These are phyloP conservation scores for Pichia gijzeniarum DNA, from an alignment of 805 yeast species.

Conservation along the genomic window DNA sequence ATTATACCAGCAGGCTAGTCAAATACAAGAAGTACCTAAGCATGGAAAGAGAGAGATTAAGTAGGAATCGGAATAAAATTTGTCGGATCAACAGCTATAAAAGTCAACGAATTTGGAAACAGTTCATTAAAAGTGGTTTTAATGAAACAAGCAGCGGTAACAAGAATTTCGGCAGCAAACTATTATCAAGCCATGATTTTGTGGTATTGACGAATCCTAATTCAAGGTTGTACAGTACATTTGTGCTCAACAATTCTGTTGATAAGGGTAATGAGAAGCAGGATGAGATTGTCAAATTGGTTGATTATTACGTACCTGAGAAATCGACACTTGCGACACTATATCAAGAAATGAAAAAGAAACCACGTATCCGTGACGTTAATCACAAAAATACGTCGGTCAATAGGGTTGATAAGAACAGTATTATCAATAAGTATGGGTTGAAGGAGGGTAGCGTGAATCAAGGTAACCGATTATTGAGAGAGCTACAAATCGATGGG, in stretches of 20 bases:
- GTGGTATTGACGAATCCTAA: conserved; percentile 22
- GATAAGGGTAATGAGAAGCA: conserved; percentile 17
- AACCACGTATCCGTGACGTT: conserved; percentile 1
- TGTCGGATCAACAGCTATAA: conserved; percentile 6
- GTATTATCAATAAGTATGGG: conserved; percentile 11
- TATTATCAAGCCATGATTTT: conserved; percentile 27
- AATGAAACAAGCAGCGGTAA: not conserved
- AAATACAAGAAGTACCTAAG: conserved; percentile 29
- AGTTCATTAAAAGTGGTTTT: conserved; percentile 1
- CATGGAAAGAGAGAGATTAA: conserved; percentile 21
- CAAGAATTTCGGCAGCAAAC: not conserved
- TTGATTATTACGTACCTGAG: conserved; percentile 15
- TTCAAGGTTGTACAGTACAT: conserved; percentile 22
- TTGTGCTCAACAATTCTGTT: conserved; percentile 20
- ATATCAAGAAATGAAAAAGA: conserved; percentile 10
- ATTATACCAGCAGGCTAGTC: conserved; percentile 25
- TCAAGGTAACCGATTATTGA: conserved; percentile 6
- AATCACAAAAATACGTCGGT: not conserved
- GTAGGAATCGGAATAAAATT: conserved; percentile 20
- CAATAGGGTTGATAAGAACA: conserved; percentile 4
- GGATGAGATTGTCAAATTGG: conserved; percentile 15
- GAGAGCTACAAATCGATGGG: conserved; percentile 13
- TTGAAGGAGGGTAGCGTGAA: conserved; percentile 2
- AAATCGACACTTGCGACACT: conserved; percentile 10
- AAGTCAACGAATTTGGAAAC: conserved; percentile 9